Conservation (phyloP, 2,329 filamentous ascomycete genomes). For the Zymoseptoria passerinii region DNA sequence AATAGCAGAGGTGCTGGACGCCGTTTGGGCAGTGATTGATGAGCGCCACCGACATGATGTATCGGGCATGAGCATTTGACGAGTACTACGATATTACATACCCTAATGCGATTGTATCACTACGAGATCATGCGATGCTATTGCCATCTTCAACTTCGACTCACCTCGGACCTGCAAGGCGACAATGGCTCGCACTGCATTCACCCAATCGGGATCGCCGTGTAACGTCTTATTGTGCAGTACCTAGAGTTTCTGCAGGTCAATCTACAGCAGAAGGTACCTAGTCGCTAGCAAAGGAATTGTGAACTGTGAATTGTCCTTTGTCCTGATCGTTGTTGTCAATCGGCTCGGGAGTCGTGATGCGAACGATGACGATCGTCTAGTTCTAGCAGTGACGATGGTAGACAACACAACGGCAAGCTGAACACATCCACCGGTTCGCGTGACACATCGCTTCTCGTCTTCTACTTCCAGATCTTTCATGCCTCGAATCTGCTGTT, state of each 20-base stretch:
- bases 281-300: not conserved
- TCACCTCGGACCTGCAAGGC: not conserved
- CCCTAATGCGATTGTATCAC: not conserved
- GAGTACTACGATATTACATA: not conserved
- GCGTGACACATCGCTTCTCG: too few relatives aligned
- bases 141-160: not conserved
- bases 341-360: not conserved
- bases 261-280: not conserved
- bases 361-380: not conserved
- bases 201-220: not conserved
- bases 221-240: not conserved
- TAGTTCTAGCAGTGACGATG: not conserved
- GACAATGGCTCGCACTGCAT: not conserved
- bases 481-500: not conserved
- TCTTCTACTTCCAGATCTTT: not conserved
- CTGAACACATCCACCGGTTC: not conserved
- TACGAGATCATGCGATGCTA: too few relatives aligned
- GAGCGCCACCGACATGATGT: not conserved
- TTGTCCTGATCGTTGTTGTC: not conserved
- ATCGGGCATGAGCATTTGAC: not conserved
- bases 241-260: not conserved
- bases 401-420: not conserved
- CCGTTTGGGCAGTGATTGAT: conserved; percentile 45
- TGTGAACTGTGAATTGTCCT: not conserved
- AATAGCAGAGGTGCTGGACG: conserved; percentile 53